Conservation (phyloP, 768 basidiomycete species). For the Gelatoporia subvermispora region DNA sequence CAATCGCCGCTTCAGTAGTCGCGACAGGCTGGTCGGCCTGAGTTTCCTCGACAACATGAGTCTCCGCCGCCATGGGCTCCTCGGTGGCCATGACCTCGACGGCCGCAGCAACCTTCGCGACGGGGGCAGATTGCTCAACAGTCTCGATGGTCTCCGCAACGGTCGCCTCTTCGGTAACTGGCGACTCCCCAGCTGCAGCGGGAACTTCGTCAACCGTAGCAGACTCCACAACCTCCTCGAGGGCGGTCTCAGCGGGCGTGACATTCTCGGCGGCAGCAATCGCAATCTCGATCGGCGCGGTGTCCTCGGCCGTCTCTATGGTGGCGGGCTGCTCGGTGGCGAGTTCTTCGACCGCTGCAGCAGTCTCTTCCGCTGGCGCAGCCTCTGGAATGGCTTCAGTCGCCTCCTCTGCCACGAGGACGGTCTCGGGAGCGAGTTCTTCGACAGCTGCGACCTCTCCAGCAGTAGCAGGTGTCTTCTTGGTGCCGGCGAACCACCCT, state of each 20-base stretch:
- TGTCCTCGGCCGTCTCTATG: background rate
- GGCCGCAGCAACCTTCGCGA: background rate
- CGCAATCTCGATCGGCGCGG: background rate
- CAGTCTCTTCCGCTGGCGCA: background rate
- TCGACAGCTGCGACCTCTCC: no score
- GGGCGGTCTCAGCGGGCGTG: slow-evolving; percentile 4
- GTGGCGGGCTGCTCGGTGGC: background rate
- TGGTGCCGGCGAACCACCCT: no score
- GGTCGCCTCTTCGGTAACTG: background rate
- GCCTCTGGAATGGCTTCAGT: background rate
- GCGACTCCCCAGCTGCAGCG: background rate
- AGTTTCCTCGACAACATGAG: no score
- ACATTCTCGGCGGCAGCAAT: slow-evolving; percentile 4
- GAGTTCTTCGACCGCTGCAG: background rate
- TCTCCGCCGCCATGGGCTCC: no score
- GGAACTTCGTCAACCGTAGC: background rate
- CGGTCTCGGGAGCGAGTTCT: no score
- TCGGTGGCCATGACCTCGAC: no score
- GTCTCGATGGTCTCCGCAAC: background rate
- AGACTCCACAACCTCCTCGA: slow-evolving; percentile 3
- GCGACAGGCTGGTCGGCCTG: background rate
- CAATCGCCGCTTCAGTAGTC: background rate
- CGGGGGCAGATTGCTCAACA: background rate
- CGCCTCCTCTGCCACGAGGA: background rate
- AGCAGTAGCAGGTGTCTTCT: no score